These are phyloP conservation scores for Achaetomium macrosporum DNA, from an alignment of 2,329 filamentous ascomycete genomes.

Conservation along the genomic window DNA sequence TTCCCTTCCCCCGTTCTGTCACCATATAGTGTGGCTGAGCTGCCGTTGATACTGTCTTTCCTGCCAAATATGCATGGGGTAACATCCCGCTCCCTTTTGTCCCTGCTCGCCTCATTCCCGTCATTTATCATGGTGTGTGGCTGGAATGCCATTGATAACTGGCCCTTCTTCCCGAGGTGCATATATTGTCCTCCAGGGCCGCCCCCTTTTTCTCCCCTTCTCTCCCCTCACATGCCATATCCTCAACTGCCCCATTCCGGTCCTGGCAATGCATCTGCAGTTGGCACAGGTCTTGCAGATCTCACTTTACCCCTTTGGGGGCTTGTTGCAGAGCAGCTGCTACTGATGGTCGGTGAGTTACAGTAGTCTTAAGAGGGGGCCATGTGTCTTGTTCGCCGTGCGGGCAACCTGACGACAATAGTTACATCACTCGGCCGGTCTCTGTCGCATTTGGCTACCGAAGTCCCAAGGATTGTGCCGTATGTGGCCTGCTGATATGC, in stretches of 20 bases:
- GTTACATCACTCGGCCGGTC: too few relatives aligned
- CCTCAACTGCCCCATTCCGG: not conserved
- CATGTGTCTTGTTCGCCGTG: not conserved
- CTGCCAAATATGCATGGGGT: not conserved
- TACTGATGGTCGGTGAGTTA: constrained; percentile 4
- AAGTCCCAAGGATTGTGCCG: not conserved
- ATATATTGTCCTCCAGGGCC: not conserved
- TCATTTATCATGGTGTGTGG: too few relatives aligned
- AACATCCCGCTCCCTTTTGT: too few relatives aligned
- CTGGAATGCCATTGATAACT: not conserved
- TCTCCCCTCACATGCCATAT: not conserved
- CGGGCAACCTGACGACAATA: not conserved
- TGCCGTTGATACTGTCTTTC: not conserved
- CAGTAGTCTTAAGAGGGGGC: constrained; percentile 1
- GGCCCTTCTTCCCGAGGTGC: not conserved
- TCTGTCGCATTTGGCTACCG: too few relatives aligned
- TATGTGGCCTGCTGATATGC: not conserved
- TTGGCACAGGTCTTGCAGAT: constrained; percentile 12
- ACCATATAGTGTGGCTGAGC: not conserved
- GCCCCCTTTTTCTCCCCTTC: not conserved
- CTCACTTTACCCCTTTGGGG: constrained; percentile 13
- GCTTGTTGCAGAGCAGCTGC: not conserved
- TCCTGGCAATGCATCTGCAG: constrained; percentile 8
- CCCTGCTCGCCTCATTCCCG: too few relatives aligned
- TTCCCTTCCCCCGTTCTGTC: not conserved